Percentiles rank a stretch among this genome's conserved stretches.
Evolutionary conservation across 1,284 basidiomycete genomes (phyloP).

Genomic region (Irpex sp.): DNA sequence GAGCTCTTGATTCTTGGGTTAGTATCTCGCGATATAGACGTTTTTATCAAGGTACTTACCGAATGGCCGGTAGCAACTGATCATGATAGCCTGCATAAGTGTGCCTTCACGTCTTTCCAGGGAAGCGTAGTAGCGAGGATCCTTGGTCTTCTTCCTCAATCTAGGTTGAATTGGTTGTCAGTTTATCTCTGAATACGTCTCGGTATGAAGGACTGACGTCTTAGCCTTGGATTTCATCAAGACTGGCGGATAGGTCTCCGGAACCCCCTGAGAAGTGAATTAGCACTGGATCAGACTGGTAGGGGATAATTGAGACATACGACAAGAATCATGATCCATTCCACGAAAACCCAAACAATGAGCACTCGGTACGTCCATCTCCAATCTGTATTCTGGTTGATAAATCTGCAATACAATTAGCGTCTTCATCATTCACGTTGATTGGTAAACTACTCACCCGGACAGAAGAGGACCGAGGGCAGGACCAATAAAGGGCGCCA

Average conservation of each 20-base stretch:
- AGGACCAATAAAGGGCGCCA: constrained; percentile 70
- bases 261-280: constrained; percentile 40
- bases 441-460: constrained; percentile 36
- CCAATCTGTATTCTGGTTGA: constrained; percentile 60
- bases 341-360: constrained; percentile 54
- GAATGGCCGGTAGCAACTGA: constrained; percentile 57
- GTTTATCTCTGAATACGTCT: not conserved
- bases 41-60: constrained; percentile 45
- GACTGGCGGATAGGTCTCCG: constrained; percentile 73
- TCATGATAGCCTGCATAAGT: constrained; percentile 32
- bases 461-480: constrained; percentile 57
- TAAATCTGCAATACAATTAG: constrained; percentile 25
- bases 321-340: constrained; percentile 40
- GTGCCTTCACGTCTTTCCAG: constrained; percentile 42
- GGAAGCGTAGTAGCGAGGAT: constrained; percentile 51
- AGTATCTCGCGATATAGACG: not conserved
- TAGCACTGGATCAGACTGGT: not conserved
- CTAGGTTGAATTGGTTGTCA: constrained; percentile 21
- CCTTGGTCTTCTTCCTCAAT: constrained; percentile 52
- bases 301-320: constrained; percentile 27
- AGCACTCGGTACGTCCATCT: constrained; percentile 74
- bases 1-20: constrained; percentile 38
- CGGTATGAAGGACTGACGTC: constrained; percentile 17
- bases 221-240: constrained; percentile 55
- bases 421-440: not conserved